Base-by-base conservation (phyloP, 176 grass and related monocot genomes). In the Guadua angustifolia region DNA sequence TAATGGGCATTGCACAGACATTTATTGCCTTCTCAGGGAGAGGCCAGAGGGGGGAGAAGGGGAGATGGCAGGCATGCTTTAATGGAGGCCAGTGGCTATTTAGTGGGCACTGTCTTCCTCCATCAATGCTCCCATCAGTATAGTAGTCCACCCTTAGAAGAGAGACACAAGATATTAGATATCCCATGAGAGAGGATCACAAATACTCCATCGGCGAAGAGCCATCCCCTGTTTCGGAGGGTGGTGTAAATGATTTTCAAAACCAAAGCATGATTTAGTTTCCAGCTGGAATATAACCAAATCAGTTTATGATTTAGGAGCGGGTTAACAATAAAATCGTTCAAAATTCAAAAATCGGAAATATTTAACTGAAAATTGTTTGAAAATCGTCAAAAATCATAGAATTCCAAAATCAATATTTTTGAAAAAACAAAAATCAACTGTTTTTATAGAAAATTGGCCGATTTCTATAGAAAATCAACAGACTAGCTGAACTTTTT, bases 1-100 rank as follows among this genome's bases (percentile, higher is more conserved):
- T 90, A 79, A 89, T 88, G 86, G 78, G 88, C 85, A 43, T 83
- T 58, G 74, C 88, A 44, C 73, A 86, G 85, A 79, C 83, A 89
- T 91, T 92, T 58, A 92, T 82, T 82, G 74, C 47, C 44, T 29
- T 44, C 46, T 66, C 46, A 72, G 84, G 77, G 66, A 55, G 66
- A 17, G 55, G 75, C 72, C 82, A 60, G 56, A 69, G 60, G 33
- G 9, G 29, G 14, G 69, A 24, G 57, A 18, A 71, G 17, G 35
- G 25, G 51, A 65, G 91, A 84, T 89, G 83, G 79, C 88, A 82
- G 85, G 81, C 77, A 79, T 72, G 75, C 50, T 74, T 93, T 87
- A 93, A 85, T 91, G 86, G 83, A 40, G 67, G 74, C 50, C 79
- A 85, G 82, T 81, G 82, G 69, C 81, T 75, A 86, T 88, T 86